Conservation (phyloP, 257 asterid species). For the Avicennia marina region DNA sequence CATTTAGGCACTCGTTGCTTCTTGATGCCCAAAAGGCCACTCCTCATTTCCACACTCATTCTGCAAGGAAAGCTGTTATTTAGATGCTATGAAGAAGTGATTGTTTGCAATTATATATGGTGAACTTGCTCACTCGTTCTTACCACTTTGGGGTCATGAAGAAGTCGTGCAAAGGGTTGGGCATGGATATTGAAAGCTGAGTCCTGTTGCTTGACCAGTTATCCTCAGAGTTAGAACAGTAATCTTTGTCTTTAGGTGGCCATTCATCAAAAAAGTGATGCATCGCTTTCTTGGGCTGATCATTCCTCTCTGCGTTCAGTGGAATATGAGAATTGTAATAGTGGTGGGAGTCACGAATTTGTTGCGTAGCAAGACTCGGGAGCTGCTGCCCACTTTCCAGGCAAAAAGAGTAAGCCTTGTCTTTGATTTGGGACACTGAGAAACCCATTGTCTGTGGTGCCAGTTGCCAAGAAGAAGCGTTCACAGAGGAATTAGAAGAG, state of each 20-base stretch:
- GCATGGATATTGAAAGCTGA: constrained; percentile 66
- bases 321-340: not conserved
- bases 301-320: constrained; percentile 21
- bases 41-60: too few species aligned
- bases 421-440: constrained; percentile 40
- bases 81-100: too few species aligned
- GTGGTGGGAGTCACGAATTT: constrained; percentile 18
- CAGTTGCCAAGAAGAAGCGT: constrained; percentile 47
- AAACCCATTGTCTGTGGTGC: constrained; percentile 50
- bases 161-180: constrained; percentile 70
- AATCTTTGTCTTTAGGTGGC: constrained; percentile 51
- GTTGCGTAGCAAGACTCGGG: too few species aligned
- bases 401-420: constrained; percentile 26
- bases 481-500: constrained; percentile 22
- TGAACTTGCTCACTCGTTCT: too few species aligned
- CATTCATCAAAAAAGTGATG: constrained; percentile 89
- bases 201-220: constrained; percentile 34
- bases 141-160: constrained; percentile 70
- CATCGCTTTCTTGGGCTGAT: constrained; percentile 75
- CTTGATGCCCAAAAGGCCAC: too few species aligned
- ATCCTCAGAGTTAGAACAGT: constrained; percentile 41
- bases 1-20: too few species aligned
- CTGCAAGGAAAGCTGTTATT: too few species aligned
- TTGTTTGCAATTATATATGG: not conserved
- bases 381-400: constrained; percentile 25